phyloP scores from a whole-genome alignment of 2,329 filamentous ascomycete genomes.

The Fusarium virguliforme region DNA sequence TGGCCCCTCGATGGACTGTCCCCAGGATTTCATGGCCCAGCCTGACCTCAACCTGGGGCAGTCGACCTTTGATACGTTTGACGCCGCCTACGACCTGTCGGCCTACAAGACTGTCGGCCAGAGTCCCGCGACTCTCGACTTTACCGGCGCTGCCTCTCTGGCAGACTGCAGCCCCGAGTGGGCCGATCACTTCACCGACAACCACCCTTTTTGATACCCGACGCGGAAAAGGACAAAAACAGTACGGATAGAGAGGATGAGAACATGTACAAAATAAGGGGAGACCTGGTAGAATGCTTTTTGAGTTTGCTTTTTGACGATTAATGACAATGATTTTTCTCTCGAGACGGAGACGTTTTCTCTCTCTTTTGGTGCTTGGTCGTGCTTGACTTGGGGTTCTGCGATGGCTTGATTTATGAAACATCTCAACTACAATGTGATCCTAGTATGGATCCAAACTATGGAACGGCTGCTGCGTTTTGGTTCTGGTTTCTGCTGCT shows the following conservation, averaged over 20 bases:
- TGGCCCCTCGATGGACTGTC: slow-evolving; percentile 49
- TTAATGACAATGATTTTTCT: slow-evolving; percentile 50
- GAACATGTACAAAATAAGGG: slow-evolving; percentile 47
- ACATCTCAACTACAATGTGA: slow-evolving; percentile 10
- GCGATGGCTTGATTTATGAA: slow-evolving; percentile 3
- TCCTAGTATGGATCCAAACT: slow-evolving; percentile 1
- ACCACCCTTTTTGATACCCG: slow-evolving; percentile 54
- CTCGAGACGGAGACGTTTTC: slow-evolving; percentile 23
- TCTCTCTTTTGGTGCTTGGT: slow-evolving; percentile 15
- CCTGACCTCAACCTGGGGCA: slow-evolving; percentile 53
- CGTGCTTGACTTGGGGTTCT: slow-evolving; percentile 23
- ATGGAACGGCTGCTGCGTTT: slow-evolving; percentile 18
- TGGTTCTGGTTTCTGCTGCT: slow-evolving; percentile 21
- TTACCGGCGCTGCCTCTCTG: slow-evolving; percentile 48
- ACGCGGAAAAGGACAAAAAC: slow-evolving; percentile 29
- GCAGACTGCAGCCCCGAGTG: slow-evolving; percentile 52
- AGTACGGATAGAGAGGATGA: slow-evolving; percentile 46
- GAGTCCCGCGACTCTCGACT: slow-evolving; percentile 50
- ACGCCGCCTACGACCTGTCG: slow-evolving; percentile 59
- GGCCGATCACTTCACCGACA: slow-evolving; percentile 53
- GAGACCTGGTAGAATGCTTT: slow-evolving; percentile 45
- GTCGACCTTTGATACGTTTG: slow-evolving; percentile 60
- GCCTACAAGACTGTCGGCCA: slow-evolving; percentile 53
- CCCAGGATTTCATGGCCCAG: slow-evolving; percentile 52
- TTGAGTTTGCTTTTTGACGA: slow-evolving; percentile 49